These are phyloP conservation scores for Exophiala oligosperma DNA, from an alignment of 2,329 filamentous ascomycete species.

Conservation along the genomic window DNA sequence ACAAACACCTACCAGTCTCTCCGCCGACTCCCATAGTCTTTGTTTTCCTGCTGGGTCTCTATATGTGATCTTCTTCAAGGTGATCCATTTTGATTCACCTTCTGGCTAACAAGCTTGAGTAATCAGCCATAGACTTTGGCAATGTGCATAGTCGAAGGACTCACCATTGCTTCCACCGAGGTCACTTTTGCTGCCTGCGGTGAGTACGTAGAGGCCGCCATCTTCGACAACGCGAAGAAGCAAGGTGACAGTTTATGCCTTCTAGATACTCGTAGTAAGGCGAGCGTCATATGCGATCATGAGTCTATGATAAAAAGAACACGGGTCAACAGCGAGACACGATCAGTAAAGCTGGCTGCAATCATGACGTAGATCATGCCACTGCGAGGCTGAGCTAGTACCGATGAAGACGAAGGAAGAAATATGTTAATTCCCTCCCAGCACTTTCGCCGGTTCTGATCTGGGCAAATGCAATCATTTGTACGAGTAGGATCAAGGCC, in stretches of 20 bases:
- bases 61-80: slow-evolving; percentile 45
- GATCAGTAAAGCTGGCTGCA: background rate
- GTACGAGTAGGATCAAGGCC: too few relatives aligned
- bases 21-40: slow-evolving; percentile 47
- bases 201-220: slow-evolving; percentile 26
- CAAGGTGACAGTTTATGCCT: background rate
- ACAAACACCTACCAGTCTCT: slow-evolving; percentile 40
- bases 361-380: background rate
- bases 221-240: background rate
- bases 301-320: too few relatives aligned
- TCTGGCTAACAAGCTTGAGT: slow-evolving; percentile 64
- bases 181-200: slow-evolving; percentile 27
- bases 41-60: slow-evolving; percentile 43
- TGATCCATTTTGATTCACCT: slow-evolving; percentile 43
- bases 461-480: too few relatives aligned
- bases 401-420: background rate
- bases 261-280: background rate
- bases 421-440: too few relatives aligned
- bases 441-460: too few relatives aligned
- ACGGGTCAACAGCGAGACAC: background rate
- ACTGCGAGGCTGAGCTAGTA: background rate
- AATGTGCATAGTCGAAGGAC: background rate
- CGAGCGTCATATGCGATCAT: background rate
- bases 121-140: slow-evolving; percentile 47
- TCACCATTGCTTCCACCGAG: slow-evolving; percentile 26